phyloP scores from a whole-genome alignment of 2,329 filamentous ascomycete species.

The Colletotrichum karsti region DNA sequence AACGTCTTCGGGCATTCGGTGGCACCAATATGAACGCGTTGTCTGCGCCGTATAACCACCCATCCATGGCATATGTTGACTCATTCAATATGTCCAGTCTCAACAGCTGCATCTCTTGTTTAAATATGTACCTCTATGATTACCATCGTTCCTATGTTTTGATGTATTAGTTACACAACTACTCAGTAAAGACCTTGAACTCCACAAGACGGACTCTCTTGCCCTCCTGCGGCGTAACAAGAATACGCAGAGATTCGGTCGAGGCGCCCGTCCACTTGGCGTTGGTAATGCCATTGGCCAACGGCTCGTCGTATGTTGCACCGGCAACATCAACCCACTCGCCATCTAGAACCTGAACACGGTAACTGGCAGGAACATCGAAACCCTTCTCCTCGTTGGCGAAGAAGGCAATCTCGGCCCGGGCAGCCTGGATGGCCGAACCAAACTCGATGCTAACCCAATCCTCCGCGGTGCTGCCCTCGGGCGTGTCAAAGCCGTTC shows the following conservation, averaged over 20 bases:
- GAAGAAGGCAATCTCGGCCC: slow-evolving; percentile 7
- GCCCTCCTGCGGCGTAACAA: slow-evolving; percentile 1
- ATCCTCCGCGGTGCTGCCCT: neutral
- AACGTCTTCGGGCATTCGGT: no score
- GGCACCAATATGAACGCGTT: no score
- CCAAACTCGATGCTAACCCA: slow-evolving; percentile 15
- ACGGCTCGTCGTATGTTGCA: neutral
- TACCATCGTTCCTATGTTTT: no score
- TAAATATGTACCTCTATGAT: no score
- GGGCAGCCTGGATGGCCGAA: neutral
- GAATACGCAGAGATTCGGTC: neutral
- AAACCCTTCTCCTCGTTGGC: slow-evolving; percentile 6
- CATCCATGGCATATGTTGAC: no score
- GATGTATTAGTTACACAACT: neutral
- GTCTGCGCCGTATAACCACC: no score
- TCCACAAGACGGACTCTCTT: slow-evolving; percentile 8
- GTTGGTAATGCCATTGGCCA: slow-evolving; percentile 15
- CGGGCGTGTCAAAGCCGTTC: neutral
- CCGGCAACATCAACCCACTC: slow-evolving; percentile 5
- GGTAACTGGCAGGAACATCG: slow-evolving; percentile 4
- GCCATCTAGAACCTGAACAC: neutral
- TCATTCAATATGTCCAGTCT: no score
- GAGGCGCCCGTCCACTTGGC: slow-evolving; percentile 1
- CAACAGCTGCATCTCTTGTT: no score
- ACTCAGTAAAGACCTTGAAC: slow-evolving; percentile 11